Evolutionary conservation across 208 protist genomes (phyloP).

Genomic region (Crithidia fasciculata): DNA sequence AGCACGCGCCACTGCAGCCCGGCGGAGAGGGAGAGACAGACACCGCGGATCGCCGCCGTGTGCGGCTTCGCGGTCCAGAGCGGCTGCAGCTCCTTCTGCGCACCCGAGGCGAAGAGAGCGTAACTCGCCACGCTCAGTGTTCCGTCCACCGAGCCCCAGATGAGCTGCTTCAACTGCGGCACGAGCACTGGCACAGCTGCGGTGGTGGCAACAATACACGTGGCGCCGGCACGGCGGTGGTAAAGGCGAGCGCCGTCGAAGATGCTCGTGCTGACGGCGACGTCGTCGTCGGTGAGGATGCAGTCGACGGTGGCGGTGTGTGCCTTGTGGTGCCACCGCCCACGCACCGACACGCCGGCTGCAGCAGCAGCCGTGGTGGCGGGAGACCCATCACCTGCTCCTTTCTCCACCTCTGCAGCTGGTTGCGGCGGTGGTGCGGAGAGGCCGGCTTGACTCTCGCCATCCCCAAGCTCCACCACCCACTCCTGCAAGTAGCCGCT

Average conservation of each 20-base stretch:
- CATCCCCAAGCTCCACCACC: conserved; percentile 24
- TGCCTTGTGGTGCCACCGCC: conserved; percentile 66
- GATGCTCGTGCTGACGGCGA: conserved; percentile 63
- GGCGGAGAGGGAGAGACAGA: conserved; percentile 28
- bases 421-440: background rate
- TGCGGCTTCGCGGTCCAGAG: conserved; percentile 29
- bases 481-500: conserved; percentile 69
- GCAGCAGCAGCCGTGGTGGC: background rate
- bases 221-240: conserved; percentile 36
- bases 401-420: no score
- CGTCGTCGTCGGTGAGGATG: conserved; percentile 64
- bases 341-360: conserved; percentile 12
- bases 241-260: conserved; percentile 63
- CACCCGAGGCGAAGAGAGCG: conserved; percentile 48
- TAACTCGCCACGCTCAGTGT: conserved; percentile 61
- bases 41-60: conserved; percentile 23
- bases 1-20: conserved; percentile 22
- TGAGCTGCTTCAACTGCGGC: conserved; percentile 50
- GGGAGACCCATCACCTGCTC: no score
- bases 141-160: conserved; percentile 69
- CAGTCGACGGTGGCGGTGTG: conserved; percentile 54
- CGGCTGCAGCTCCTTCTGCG: conserved; percentile 31
- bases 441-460: background rate
- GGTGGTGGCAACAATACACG: conserved; percentile 36
- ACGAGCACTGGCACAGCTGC: conserved; percentile 45